These are phyloP conservation scores for Syncephalastrum racemosum DNA, from an alignment of 371 early-diverging fungal species.

Conservation along the genomic window DNA sequence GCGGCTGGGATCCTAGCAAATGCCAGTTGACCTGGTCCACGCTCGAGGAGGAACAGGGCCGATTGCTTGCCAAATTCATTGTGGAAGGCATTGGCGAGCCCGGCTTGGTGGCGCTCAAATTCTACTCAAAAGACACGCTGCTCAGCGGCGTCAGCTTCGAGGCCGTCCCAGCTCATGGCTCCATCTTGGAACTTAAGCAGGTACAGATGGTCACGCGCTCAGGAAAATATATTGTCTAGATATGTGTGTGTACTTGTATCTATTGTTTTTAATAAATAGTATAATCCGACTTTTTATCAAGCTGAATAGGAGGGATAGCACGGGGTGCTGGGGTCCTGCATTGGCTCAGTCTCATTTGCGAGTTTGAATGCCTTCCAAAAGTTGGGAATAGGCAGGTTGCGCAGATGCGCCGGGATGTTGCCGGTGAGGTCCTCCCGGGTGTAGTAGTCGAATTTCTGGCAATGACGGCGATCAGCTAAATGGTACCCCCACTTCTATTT, in stretches of 20 bases:
- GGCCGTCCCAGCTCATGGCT: slow-evolving; percentile 23
- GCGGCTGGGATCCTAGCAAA: slow-evolving; percentile 19
- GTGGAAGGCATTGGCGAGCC: slow-evolving; percentile 11
- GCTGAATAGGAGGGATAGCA: slow-evolving; percentile 4
- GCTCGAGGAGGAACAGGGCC: slow-evolving; percentile 1
- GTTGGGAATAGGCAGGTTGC: slow-evolving; percentile 29
- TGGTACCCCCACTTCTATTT: neutral
- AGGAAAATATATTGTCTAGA: slow-evolving; percentile 8
- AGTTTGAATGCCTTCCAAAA: slow-evolving; percentile 43
- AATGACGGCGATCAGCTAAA: neutral
- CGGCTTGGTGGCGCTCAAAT: slow-evolving; percentile 12
- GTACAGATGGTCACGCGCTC: slow-evolving; percentile 16
- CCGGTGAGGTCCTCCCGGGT: slow-evolving; percentile 20
- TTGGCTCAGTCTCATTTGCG: slow-evolving; percentile 30
- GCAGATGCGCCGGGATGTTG: slow-evolving; percentile 33
- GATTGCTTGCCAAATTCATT: slow-evolving; percentile 24
- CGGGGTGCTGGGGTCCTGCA: slow-evolving; percentile 25
- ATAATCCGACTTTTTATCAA: neutral
- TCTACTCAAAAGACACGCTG: slow-evolving; percentile 14
- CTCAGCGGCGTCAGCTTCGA: slow-evolving; percentile 11
- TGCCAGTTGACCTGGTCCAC: slow-evolving; percentile 19
- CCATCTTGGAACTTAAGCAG: slow-evolving; percentile 18
- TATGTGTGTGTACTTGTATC: slow-evolving; percentile 1
- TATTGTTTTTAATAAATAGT: neutral
- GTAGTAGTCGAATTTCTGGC: slow-evolving; percentile 18